Evolutionary conservation across 139 green algal genomes (phyloP).

Genomic region (Chlorella sp.): DNA sequence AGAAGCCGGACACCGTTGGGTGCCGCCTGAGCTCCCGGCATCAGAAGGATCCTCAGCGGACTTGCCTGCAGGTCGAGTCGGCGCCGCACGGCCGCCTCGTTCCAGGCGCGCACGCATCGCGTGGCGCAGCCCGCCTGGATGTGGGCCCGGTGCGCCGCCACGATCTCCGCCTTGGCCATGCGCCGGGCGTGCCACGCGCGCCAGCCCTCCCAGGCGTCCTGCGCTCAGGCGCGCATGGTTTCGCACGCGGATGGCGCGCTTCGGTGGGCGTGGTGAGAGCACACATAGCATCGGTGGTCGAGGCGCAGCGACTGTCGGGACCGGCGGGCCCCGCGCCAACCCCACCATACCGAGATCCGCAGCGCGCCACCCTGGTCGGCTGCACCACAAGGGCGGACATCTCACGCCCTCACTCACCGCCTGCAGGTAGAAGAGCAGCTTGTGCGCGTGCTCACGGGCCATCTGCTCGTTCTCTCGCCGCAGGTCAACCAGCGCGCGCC

Average conservation of each 20-base stretch:
- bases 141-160: neutral
- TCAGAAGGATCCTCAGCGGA: too few species aligned
- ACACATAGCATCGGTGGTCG: too few species aligned
- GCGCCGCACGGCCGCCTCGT: neutral
- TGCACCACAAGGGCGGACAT: too few species aligned
- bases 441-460: neutral
- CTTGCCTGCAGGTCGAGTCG: neutral
- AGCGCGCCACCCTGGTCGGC: too few species aligned
- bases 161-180: neutral
- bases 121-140: neutral
- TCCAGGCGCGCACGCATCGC: neutral
- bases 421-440: neutral
- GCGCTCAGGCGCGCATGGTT: too few species aligned
- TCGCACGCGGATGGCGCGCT: too few species aligned
- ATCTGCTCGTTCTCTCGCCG: neutral
- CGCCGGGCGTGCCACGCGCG: neutral
- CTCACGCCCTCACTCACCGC: neutral
- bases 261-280: too few species aligned
- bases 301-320: too few species aligned
- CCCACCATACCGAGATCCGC: too few species aligned
- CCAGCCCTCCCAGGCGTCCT: neutral
- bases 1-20: too few species aligned
- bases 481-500: neutral
- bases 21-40: too few species aligned
- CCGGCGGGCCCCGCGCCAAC: too few species aligned